Evolutionary conservation across 2,329 filamentous ascomycete species (phyloP).

Genomic region (Ophiocordyceps australis): DNA sequence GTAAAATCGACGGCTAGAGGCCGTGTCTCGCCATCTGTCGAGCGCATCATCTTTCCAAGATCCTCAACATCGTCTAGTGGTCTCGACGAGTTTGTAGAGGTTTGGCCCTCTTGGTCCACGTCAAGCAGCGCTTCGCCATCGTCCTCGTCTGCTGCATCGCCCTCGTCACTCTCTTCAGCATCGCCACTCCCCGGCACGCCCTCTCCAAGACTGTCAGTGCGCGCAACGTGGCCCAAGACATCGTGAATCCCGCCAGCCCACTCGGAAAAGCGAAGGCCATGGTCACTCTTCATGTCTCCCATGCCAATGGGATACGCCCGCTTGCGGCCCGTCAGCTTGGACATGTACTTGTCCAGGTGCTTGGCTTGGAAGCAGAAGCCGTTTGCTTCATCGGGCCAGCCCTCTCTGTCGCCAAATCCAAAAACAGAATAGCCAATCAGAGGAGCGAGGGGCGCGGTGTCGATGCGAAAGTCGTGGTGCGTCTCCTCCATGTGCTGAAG

Average conservation of each 20-base stretch:
- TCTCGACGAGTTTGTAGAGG: no score
- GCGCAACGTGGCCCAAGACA: conserved; percentile 44
- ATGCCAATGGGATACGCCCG: conserved; percentile 78
- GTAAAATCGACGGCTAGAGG: conserved; percentile 77
- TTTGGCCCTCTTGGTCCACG: conserved; percentile 15
- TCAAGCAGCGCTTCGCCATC: conserved; percentile 30
- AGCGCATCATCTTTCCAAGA: conserved; percentile 46
- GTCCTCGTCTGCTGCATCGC: conserved; percentile 43
- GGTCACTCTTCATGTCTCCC: conserved; percentile 68
- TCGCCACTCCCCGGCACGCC: conserved; percentile 67
- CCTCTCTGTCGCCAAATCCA: conserved; percentile 79
- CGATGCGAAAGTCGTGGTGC: conserved; percentile 91
- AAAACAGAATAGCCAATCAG: conserved; percentile 84
- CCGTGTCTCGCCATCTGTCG: conserved; percentile 14
- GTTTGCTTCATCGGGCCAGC: conserved; percentile 79
- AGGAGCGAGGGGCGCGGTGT: conserved; percentile 62
- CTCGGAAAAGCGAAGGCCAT: conserved; percentile 46
- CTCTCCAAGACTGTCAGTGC: conserved; percentile 40
- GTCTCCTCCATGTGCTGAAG: conserved; percentile 79
- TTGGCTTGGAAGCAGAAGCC: conserved; percentile 89
- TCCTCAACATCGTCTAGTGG: conserved; percentile 71
- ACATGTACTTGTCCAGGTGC: conserved; percentile 90
- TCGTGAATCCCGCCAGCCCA: conserved; percentile 64
- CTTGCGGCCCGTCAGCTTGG: conserved; percentile 75
- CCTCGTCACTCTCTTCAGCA: conserved; percentile 68